Conservation (phyloP, 495 filamentous ascomycete genomes). For the Aspergillus homomorphus region DNA sequence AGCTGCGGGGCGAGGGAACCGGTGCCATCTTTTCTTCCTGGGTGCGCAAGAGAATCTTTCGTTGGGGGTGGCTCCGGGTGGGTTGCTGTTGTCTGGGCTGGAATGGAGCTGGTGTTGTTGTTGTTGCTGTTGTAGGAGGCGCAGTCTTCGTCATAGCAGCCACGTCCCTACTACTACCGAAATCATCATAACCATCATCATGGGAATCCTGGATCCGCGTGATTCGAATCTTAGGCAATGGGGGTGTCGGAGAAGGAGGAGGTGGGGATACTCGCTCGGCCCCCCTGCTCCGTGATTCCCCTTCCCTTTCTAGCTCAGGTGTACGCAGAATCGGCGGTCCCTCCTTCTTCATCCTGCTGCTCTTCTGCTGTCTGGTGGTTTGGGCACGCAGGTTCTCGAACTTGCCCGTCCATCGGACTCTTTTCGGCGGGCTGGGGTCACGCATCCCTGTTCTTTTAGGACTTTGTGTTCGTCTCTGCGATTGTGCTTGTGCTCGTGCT, state of each 20-base stretch:
- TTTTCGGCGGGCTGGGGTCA: not conserved
- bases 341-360: not conserved
- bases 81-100: too few species aligned
- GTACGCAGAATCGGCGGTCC: not conserved
- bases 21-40: too few species aligned
- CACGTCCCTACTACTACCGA: too few species aligned
- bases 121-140: not conserved
- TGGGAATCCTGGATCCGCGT: not conserved
- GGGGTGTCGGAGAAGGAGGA: not conserved
- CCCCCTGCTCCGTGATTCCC: not conserved
- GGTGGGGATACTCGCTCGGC: not conserved
- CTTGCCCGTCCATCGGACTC: constrained; percentile 10
- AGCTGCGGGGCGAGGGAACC: not conserved
- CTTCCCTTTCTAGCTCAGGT: not conserved
- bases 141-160: not conserved
- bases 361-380: not conserved
- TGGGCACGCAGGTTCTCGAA: constrained; percentile 6
- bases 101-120: too few species aligned
- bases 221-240: not conserved
- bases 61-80: too few species aligned
- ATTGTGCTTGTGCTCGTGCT: not conserved
- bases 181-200: too few species aligned
- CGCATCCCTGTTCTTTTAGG: not conserved
- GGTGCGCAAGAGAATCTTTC: too few species aligned
- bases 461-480: not conserved